Evolutionary conservation across 73 alveolate species (phyloP).

Genomic region (Paramecium sexaurelia): DNA sequence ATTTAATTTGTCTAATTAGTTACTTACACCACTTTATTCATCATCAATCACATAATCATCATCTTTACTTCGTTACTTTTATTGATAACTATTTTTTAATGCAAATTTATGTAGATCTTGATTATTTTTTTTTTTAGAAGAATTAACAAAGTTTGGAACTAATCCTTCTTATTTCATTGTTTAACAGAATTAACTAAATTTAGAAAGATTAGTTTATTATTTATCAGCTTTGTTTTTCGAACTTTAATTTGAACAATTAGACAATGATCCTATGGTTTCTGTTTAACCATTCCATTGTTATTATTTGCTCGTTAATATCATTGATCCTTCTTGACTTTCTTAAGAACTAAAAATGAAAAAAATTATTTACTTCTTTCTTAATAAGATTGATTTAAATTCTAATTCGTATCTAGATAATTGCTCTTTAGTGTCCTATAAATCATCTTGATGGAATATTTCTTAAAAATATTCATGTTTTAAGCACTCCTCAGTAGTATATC

Average conservation of each 20-base stretch:
- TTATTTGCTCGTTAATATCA: background rate
- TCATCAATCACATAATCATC: background rate
- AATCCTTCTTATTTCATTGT: background rate
- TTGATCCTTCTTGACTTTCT: background rate
- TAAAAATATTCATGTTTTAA: conserved; percentile 72
- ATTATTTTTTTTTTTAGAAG: background rate
- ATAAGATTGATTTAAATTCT: background rate
- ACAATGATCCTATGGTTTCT: background rate
- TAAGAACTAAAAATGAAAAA: background rate
- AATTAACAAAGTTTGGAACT: background rate
- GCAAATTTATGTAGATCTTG: background rate
- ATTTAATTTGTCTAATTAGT: background rate
- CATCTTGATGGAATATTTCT: background rate
- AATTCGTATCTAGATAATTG: background rate
- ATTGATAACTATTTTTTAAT: background rate
- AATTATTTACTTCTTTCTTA: background rate
- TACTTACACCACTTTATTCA: background rate
- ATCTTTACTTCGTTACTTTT: background rate
- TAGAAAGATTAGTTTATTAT: background rate
- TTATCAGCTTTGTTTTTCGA: background rate
- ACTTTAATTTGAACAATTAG: background rate
- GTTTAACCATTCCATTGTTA: background rate
- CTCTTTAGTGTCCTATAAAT: background rate
- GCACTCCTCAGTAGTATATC: conserved; percentile 84
- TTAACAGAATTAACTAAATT: background rate